These are phyloP conservation scores for Platanthera zijinensis DNA, from an alignment of 106 monocot genomes.

Conservation along the genomic window DNA sequence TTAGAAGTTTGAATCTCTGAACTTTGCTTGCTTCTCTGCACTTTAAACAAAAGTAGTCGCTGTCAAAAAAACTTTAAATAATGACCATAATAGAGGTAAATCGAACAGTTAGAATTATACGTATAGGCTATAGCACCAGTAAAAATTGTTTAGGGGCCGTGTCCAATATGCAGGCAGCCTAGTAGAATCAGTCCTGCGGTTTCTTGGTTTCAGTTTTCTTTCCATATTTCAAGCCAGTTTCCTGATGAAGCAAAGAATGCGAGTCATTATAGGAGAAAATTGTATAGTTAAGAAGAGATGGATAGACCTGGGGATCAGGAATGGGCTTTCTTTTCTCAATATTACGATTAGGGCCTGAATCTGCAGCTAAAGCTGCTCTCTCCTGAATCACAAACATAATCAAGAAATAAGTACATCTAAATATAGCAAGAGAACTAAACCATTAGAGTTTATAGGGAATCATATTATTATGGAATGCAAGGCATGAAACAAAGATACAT, in stretches of 20 bases:
- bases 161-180: neutral
- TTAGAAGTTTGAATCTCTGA: no score
- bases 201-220: constrained; percentile 41
- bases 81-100: neutral
- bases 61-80: no score
- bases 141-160: neutral
- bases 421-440: neutral
- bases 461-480: neutral
- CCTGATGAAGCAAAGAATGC: constrained; percentile 17
- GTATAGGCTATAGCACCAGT: neutral
- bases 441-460: neutral
- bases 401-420: neutral
- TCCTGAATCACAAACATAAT: constrained; percentile 32
- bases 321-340: constrained; percentile 86
- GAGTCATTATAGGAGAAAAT: neutral
- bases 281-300: neutral
- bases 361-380: constrained; percentile 68
- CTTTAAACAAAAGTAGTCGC: no score
- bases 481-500: no score
- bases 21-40: no score
- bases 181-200: constrained; percentile 21
- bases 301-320: constrained; percentile 78
- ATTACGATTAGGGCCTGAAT: constrained; percentile 66
- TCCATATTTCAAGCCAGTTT: constrained; percentile 82
- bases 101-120: neutral